Evolutionary conservation across 1,284 basidiomycete genomes (phyloP).

Genomic region (Microbotryum lychnidis-dioicae): DNA sequence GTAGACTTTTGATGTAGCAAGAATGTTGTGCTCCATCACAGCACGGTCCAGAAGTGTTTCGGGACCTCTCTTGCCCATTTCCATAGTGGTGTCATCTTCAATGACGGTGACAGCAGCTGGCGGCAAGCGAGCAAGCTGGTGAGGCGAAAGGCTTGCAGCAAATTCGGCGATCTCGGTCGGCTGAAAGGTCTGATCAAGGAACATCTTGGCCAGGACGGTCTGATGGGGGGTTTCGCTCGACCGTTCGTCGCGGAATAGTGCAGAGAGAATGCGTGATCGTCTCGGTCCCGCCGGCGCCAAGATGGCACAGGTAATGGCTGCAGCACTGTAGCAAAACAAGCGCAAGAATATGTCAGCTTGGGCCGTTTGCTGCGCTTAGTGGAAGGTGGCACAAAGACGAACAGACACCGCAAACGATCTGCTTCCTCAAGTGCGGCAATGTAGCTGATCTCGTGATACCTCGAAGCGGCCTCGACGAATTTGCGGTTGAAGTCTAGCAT

Average conservation of each 20-base stretch:
- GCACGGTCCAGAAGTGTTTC: constrained; percentile 94
- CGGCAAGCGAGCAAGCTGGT: constrained; percentile 84
- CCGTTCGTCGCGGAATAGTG: constrained; percentile 88
- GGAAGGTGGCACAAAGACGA: constrained; percentile 18
- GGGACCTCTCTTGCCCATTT: constrained; percentile 66
- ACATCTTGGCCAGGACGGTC: constrained; percentile 92
- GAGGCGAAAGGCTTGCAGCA: constrained; percentile 73
- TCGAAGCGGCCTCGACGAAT: constrained; percentile 88
- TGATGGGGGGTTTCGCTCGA: constrained; percentile 67
- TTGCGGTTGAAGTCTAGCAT: constrained; percentile 84
- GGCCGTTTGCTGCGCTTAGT: neutral
- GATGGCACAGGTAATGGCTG: constrained; percentile 89
- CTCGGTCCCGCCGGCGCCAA: constrained; percentile 96
- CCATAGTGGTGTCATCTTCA: constrained; percentile 45
- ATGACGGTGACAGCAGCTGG: constrained; percentile 62
- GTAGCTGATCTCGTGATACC: constrained; percentile 78
- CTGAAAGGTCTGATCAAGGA: constrained; percentile 90
- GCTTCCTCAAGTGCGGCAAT: constrained; percentile 62
- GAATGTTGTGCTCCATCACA: constrained; percentile 95
- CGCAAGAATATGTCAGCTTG: neutral
- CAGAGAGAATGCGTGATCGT: constrained; percentile 81
- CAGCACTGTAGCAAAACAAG: constrained; percentile 50
- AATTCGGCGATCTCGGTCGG: constrained; percentile 82
- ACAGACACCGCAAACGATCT: constrained; percentile 79
- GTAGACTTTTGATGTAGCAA: constrained; percentile 71